These are phyloP conservation scores for Podosphaera xanthii DNA, from an alignment of 2,329 filamentous ascomycete genomes.

Conservation along the genomic window DNA sequence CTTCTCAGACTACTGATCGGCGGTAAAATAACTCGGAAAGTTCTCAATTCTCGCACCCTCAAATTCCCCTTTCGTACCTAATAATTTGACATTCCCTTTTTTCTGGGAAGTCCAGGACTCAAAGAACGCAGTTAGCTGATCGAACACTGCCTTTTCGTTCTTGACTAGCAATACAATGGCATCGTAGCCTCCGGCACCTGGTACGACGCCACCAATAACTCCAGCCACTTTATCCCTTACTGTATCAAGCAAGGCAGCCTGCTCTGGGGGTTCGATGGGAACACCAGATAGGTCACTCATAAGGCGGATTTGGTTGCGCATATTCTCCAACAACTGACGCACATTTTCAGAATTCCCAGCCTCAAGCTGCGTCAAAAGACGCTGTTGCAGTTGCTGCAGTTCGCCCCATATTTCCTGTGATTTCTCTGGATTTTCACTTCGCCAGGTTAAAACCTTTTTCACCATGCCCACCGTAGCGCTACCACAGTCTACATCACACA, in stretches of 20 bases:
- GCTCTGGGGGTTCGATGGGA: slow-evolving; percentile 69
- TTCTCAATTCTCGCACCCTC: slow-evolving; percentile 34
- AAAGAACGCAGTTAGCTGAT: slow-evolving; percentile 37
- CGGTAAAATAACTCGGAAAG: slow-evolving; percentile 1
- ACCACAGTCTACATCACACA: slow-evolving; percentile 93
- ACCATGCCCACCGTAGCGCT: slow-evolving; percentile 92
- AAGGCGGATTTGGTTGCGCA: slow-evolving; percentile 41
- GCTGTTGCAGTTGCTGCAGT: slow-evolving; percentile 53
- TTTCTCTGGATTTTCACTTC: slow-evolving; percentile 36
- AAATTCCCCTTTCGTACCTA: slow-evolving; percentile 50
- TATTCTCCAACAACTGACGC: slow-evolving; percentile 23
- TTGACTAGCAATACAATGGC: slow-evolving; percentile 61
- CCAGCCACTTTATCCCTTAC: slow-evolving; percentile 44
- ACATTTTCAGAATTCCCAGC: slow-evolving; percentile 23
- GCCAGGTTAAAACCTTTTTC: slow-evolving; percentile 71
- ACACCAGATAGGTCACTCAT: slow-evolving; percentile 58
- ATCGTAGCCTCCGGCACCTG: slow-evolving; percentile 84
- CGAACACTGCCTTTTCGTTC: slow-evolving; percentile 43
- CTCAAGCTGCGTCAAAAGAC: slow-evolving; percentile 39
- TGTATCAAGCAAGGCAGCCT: slow-evolving; percentile 66
- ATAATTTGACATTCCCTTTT: slow-evolving; percentile 40
- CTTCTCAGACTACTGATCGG: not conserved
- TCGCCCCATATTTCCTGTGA: slow-evolving; percentile 50
- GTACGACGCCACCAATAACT: slow-evolving; percentile 77
- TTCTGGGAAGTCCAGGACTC: slow-evolving; percentile 37